Base-by-base conservation (phyloP, 768 basidiomycete species). In the Trametes cingulata region DNA sequence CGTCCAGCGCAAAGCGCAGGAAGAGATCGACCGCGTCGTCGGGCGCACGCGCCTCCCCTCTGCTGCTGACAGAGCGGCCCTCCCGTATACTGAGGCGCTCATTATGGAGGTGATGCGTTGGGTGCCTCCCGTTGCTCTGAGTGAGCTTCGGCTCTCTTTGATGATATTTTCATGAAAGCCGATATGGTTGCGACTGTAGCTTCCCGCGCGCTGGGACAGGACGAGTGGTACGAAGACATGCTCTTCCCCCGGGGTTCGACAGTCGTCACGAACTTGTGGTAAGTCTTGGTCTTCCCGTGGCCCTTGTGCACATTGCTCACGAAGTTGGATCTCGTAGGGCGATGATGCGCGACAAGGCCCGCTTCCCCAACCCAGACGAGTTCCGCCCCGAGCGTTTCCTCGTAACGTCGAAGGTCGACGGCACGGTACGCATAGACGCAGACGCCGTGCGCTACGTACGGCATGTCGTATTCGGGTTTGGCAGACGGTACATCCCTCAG, bases 101-200 rank as follows among this genome's bases (percentile, higher is more conserved):
- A 50, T 66, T 24, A 65, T 50, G 29, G 71, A 77, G 58, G 48
- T 60, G 5, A 53, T 68, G 29, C 68, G 75, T 2, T 76, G 75
- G 76, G 66, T 66, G 43, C 75, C 74, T 7, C 63, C 69, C 0
- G 68, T 66, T 20, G 76, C 75, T 0, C 56, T 76, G 13, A 64
- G 75, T 73, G 54, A 12, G 39, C 14, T 14, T 14, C 13, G 39
- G 6, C 4, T 13, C 14, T n/a, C 14, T 4, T 33, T 10, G 29
- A 33, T n/a, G n/a, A n/a, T n/a, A n/a, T n/a, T n/a, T n/a, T n/a
- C n/a, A n/a, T n/a, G n/a, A n/a, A n/a, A n/a, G n/a, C n/a, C n/a
- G n/a, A n/a, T n/a, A n/a, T n/a, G n/a, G n/a, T n/a, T n/a, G n/a
- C n/a, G n/a, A n/a, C n/a, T n/a, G n/a, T n/a, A 36, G 12, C 70